Percentiles rank a stretch among this genome's conserved stretches.
These are phyloP conservation scores for Castanea sativa DNA, from an alignment of 306 rosid species.

Conservation along the genomic window DNA sequence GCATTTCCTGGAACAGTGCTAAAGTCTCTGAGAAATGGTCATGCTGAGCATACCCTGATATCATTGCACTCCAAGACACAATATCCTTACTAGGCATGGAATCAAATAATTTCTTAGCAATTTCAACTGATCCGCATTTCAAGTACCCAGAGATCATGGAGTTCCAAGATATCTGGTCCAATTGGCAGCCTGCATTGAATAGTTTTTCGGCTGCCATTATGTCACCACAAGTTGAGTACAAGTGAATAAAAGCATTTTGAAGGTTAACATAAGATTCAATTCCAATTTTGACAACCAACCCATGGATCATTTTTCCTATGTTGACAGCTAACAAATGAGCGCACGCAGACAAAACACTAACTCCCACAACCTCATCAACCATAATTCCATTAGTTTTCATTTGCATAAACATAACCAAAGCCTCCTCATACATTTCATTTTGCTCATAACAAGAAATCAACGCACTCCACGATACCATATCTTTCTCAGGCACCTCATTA, in stretches of 20 bases:
- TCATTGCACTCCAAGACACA: conserved; percentile 85
- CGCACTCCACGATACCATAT: conserved; percentile 84
- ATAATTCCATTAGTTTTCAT: conserved; percentile 46
- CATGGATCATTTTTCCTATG: conserved; percentile 58
- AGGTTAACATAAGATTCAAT: conserved; percentile 64
- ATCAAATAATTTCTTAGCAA: conserved; percentile 53
- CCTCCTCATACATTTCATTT: conserved; percentile 58
- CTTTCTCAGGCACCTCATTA: conserved; percentile 43
- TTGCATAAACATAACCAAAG: conserved; percentile 50
- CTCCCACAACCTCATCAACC: conserved; percentile 79
- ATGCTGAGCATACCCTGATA: conserved; percentile 70
- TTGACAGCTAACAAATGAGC: conserved; percentile 25
- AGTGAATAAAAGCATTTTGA: conserved; percentile 68
- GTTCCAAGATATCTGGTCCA: conserved; percentile 83
- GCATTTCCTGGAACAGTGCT: conserved; percentile 70
- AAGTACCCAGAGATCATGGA: conserved; percentile 81
- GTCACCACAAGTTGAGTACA: conserved; percentile 61
- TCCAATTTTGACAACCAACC: conserved; percentile 60
- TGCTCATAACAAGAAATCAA: conserved; percentile 70
- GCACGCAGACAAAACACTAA: conserved; percentile 63
- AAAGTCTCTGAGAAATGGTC: conserved; percentile 58
- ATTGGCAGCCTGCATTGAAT: conserved; percentile 45
- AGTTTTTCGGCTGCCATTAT: conserved; percentile 49
- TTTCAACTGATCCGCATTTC: conserved; percentile 53
- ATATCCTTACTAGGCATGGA: conserved; percentile 72